Conservation (phyloP, 1,284 basidiomycete genomes). For the Ganoderma sinense region DNA sequence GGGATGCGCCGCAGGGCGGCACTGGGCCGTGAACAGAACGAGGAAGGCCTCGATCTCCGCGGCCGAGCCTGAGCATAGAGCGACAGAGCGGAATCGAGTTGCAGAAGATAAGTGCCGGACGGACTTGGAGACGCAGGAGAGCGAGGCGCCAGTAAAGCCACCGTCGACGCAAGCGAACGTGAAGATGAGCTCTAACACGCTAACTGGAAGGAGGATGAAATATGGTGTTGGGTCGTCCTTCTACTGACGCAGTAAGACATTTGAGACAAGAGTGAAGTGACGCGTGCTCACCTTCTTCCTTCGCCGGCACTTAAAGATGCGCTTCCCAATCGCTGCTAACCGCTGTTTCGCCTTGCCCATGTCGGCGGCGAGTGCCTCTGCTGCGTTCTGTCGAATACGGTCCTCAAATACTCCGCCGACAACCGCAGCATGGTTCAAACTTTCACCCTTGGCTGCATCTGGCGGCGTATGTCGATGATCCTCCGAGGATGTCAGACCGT, state of each 20-base stretch:
- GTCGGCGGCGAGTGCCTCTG: background rate
- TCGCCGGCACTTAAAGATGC: background rate
- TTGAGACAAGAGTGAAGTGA: background rate
- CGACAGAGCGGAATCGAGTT: constrained; percentile 10
- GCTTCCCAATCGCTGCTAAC: background rate
- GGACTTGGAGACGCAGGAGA: constrained; percentile 11
- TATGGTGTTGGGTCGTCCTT: background rate
- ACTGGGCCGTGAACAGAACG: background rate
- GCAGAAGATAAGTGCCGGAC: background rate
- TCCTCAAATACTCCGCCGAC: background rate
- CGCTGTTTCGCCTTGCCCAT: background rate
- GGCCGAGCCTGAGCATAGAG: background rate
- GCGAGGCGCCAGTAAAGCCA: constrained; percentile 12
- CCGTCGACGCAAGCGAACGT: constrained; percentile 13
- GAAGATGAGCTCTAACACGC: constrained; percentile 9
- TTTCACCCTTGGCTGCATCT: background rate
- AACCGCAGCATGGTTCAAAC: background rate
- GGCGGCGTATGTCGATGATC: background rate
- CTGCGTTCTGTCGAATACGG: background rate
- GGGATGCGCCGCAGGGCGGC: background rate
- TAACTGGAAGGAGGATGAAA: constrained; percentile 3
- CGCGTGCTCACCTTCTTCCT: background rate
- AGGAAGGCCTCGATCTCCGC: background rate
- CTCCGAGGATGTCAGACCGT: background rate
- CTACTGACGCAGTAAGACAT: background rate